Evolutionary conservation across 2,329 filamentous ascomycete genomes (phyloP).

Genomic region (Leptodontidium sp.): DNA sequence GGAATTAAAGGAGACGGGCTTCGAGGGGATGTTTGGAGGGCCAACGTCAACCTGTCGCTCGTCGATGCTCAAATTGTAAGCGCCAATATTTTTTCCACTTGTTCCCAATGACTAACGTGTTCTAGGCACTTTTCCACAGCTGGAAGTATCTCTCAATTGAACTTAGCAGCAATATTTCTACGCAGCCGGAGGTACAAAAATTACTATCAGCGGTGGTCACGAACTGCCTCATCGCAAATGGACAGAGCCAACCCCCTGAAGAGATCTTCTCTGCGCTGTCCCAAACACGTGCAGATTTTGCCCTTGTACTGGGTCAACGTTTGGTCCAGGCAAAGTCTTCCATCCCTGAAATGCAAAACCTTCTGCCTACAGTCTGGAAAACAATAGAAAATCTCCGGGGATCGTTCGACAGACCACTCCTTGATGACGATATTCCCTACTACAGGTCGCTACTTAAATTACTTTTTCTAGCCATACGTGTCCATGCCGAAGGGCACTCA

Average conservation of each 20-base stretch:
- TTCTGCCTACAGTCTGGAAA: constrained; percentile 68
- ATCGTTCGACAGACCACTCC: constrained; percentile 67
- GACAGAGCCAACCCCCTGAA: constrained; percentile 74
- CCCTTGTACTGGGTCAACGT: constrained; percentile 82
- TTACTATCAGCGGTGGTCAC: constrained; percentile 69
- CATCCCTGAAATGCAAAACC: constrained; percentile 58
- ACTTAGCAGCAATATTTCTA: constrained; percentile 65
- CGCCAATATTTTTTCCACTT: background rate
- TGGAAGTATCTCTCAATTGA: constrained; percentile 92
- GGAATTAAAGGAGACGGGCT: constrained; percentile 76
- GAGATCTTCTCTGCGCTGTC: constrained; percentile 83
- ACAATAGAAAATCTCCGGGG: constrained; percentile 61
- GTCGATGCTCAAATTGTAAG: constrained; percentile 90
- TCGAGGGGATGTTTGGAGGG: constrained; percentile 80
- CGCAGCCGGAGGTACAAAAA: constrained; percentile 39
- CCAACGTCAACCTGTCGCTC: constrained; percentile 89
- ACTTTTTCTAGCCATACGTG: constrained; percentile 81
- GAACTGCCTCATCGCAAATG: constrained; percentile 82
- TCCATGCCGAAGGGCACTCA: constrained; percentile 55
- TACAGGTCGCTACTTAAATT: constrained; percentile 86
- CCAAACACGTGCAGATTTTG: constrained; percentile 79
- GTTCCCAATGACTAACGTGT: constrained; percentile 40
- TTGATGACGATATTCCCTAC: constrained; percentile 68
- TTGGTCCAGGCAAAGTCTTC: constrained; percentile 67
- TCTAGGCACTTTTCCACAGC: constrained; percentile 79